Evolutionary conservation across 2,329 filamentous ascomycete genomes (phyloP).

Genomic region (Magnaporthiopsis incrustans): DNA sequence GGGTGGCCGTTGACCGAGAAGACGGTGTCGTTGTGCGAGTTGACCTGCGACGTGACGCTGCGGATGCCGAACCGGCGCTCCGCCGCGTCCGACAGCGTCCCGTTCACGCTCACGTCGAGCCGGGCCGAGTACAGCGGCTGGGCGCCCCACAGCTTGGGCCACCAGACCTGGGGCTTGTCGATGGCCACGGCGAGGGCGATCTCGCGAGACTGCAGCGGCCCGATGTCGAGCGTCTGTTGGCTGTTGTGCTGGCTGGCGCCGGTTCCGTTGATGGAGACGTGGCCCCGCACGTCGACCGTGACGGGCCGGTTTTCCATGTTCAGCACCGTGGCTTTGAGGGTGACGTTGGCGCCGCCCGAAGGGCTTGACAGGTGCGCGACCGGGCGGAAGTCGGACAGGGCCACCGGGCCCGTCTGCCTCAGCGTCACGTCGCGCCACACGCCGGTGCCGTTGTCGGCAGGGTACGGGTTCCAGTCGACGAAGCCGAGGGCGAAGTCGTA

Average conservation of each 20-base stretch:
- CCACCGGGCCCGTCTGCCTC: constrained; percentile 44
- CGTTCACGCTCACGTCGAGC: constrained; percentile 18
- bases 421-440: constrained; percentile 53
- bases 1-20: constrained; percentile 48
- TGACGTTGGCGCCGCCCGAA: constrained; percentile 25
- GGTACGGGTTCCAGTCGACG: constrained; percentile 55
- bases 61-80: constrained; percentile 42
- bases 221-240: constrained; percentile 18
- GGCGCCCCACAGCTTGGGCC: constrained; percentile 51
- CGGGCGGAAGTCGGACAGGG: constrained; percentile 36
- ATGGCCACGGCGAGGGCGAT: constrained; percentile 30
- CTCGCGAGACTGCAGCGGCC: constrained; percentile 26
- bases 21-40: constrained; percentile 42
- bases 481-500: constrained; percentile 52
- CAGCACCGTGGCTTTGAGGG: constrained; percentile 27
- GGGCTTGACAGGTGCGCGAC: constrained; percentile 27
- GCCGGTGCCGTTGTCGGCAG: constrained; percentile 54
- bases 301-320: constrained; percentile 33
- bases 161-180: constrained; percentile 46
- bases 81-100: constrained; percentile 23
- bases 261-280: constrained; percentile 10
- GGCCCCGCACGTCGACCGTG: constrained; percentile 22
- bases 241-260: neutral
- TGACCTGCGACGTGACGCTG: constrained; percentile 42
- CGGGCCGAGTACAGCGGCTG: constrained; percentile 28